Base-by-base conservation (phyloP, 495 filamentous ascomycete genomes). In the Arthonia radiata region DNA sequence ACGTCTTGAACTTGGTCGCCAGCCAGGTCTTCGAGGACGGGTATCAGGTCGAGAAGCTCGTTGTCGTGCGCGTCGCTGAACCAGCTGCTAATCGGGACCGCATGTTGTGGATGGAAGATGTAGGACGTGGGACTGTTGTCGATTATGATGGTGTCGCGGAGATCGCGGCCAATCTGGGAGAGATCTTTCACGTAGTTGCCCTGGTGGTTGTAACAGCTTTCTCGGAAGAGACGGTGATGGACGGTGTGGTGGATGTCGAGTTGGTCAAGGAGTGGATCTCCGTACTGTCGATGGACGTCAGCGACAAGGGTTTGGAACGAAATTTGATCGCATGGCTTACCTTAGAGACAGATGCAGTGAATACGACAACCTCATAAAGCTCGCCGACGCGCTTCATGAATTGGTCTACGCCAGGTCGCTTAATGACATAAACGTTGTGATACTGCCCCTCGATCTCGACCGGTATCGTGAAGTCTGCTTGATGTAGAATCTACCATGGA, bases 21-120 rank as follows among this genome's bases (percentile, higher is more conserved):
- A 29, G 86, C 83, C 37, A 99, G 64, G 53, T 99, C 86, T 59
- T 94, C 89, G 38, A 99, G 78, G 37, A 99, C 86, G 13, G 86
- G 86, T 44, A 99, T 99, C 34, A 99, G 59, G 44, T 99, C 86
- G 39, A 99, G 60, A 32, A 99, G 64, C 59, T 99, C 86, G 49
- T 99, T 99, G 56, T 99, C 86, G 51, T 99, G 86, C 31, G 89
- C 86, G 54, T 99, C 86, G 41, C 82, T 93, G 57, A 99, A 99
- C 86, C 86, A 99, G 61, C 83, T 93, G 62, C 83, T 93, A 53
- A 99, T 99, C 13, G 86, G 86, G 24, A 99, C 86, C 31, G 86
- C 86, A 49, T 99, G 86, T 55, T 99, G 83, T 9, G 89, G 86
- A 40, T 99, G 86, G 59, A 99, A 99, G 41, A 94, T 94, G 52